These are phyloP conservation scores for Cyberlindnera suaveolens DNA, from an alignment of 805 yeast species.

Conservation along the genomic window DNA sequence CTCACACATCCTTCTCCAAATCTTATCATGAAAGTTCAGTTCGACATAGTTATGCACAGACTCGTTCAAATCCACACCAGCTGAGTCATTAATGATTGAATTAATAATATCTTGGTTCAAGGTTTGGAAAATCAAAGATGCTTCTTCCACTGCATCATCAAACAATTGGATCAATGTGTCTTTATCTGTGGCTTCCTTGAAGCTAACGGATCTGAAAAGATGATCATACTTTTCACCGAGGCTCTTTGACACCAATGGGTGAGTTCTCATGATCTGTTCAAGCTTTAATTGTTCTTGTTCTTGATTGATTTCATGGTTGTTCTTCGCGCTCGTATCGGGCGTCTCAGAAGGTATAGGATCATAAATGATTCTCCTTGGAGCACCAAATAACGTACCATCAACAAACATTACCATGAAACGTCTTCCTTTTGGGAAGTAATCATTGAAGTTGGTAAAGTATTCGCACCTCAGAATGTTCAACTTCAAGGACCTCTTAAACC, in stretches of 20 bases:
- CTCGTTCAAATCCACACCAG: slow-evolving; percentile 41
- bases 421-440: slow-evolving; percentile 52
- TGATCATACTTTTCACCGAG: slow-evolving; percentile 34
- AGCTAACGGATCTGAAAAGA: slow-evolving; percentile 33
- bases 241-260: slow-evolving; percentile 32
- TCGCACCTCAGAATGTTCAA: slow-evolving; percentile 39
- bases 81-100: slow-evolving; percentile 23
- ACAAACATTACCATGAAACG: slow-evolving; percentile 52
- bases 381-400: slow-evolving; percentile 49
- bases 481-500: slow-evolving; percentile 42
- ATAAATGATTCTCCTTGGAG: slow-evolving; percentile 11
- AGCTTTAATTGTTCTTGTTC: slow-evolving; percentile 22
- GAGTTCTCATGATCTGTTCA: slow-evolving; percentile 32
- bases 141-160: slow-evolving; percentile 20
- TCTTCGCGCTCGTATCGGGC: neutral
- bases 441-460: slow-evolving; percentile 45
- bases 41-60: slow-evolving; percentile 70
- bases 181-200: slow-evolving; percentile 24
- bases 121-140: slow-evolving; percentile 25
- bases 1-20: slow-evolving; percentile 48
- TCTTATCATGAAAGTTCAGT: slow-evolving; percentile 52
- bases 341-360: slow-evolving; percentile 4
- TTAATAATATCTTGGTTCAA: slow-evolving; percentile 21
- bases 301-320: neutral
- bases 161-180: slow-evolving; percentile 24